Evolutionary conservation across 2,329 filamentous ascomycete species (phyloP).

Genomic region (Calonectria multiphialidica): DNA sequence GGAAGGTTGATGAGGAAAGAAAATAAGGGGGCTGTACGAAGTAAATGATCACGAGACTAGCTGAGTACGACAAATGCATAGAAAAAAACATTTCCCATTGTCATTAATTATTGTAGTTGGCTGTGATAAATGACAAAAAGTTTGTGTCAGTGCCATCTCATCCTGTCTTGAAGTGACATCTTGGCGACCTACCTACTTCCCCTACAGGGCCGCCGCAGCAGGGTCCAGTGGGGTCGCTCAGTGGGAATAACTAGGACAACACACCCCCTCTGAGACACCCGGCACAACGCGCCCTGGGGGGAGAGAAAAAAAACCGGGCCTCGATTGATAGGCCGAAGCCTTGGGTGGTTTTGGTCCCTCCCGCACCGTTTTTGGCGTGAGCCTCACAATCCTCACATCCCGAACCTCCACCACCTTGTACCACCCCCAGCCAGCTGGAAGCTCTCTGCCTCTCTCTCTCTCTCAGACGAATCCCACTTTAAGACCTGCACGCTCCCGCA

Average conservation of each 20-base stretch:
- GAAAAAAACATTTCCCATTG: too few relatives aligned
- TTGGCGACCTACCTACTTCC: background rate
- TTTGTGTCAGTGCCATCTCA: too few relatives aligned
- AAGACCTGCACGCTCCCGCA: background rate
- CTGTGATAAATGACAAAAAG: too few relatives aligned
- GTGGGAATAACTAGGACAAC: slow-evolving; percentile 6
- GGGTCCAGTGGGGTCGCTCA: slow-evolving; percentile 6
- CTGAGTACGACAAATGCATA: too few relatives aligned
- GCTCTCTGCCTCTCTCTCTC: too few relatives aligned
- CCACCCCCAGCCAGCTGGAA: background rate
- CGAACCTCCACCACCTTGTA: slow-evolving; percentile 7
- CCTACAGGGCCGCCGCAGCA: background rate
- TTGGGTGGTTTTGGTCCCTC: background rate
- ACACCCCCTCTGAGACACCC: background rate
- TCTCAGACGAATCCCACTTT: background rate
- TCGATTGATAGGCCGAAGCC: slow-evolving; percentile 1
- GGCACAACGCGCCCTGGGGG: background rate
- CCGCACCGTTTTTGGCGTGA: slow-evolving; percentile 15
- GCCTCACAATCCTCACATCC: slow-evolving; percentile 12
- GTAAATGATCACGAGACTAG: background rate
- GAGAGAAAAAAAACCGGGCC: slow-evolving; percentile 17
- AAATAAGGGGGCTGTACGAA: background rate
- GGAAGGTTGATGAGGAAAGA: background rate
- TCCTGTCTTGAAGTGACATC: background rate
- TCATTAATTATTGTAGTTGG: too few relatives aligned